Conservation (phyloP, 371 early-diverging fungal species). For the Scutellospora calospora region DNA sequence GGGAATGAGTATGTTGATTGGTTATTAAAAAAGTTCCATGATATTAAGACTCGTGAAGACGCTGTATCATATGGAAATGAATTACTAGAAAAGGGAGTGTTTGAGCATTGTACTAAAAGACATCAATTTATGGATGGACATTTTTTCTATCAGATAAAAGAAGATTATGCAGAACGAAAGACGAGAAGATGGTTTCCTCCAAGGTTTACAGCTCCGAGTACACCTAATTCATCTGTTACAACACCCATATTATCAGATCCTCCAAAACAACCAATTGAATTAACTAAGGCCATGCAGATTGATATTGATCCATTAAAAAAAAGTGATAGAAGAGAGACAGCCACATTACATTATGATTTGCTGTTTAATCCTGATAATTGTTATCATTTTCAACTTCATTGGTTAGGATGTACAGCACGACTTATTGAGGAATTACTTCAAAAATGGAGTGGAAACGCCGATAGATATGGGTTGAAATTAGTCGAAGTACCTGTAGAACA, state of each 20-base stretch:
- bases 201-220: constrained; percentile 27
- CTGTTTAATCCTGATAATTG: constrained; percentile 87
- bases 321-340: constrained; percentile 83
- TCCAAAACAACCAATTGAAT: constrained; percentile 48
- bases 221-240: neutral
- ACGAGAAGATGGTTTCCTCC: constrained; percentile 30
- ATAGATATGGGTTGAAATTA: constrained; percentile 88
- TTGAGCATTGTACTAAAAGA: constrained; percentile 77
- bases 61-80: constrained; percentile 87
- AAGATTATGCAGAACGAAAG: constrained; percentile 61
- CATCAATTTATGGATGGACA: constrained; percentile 91
- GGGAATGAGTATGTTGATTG: constrained; percentile 94
- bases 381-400: constrained; percentile 94
- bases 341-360: constrained; percentile 90
- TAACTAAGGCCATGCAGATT: constrained; percentile 74
- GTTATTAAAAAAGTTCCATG: constrained; percentile 81
- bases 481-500: constrained; percentile 94
- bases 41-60: constrained; percentile 82
- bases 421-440: constrained; percentile 89
- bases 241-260: neutral
- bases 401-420: constrained; percentile 94
- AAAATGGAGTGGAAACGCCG: constrained; percentile 86
- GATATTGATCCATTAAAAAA: constrained; percentile 81
- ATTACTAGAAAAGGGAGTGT: constrained; percentile 78
- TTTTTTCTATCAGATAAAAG: constrained; percentile 87